Evolutionary conservation across 164 flowering plant species (phyloP).

Genomic region (Magnolia changhungtana): DNA sequence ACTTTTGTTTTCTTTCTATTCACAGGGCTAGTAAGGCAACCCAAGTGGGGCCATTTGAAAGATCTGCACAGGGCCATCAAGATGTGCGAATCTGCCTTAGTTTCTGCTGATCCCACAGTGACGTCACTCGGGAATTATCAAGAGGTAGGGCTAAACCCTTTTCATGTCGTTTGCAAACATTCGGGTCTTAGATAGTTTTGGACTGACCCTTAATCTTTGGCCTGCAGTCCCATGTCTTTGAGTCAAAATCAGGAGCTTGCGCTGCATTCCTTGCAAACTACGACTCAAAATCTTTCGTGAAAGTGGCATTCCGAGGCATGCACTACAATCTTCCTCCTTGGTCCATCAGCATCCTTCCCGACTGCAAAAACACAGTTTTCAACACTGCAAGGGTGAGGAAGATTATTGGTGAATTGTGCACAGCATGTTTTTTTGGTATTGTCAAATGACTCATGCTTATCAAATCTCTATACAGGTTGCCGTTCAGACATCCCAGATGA

Average conservation of each 20-base stretch:
- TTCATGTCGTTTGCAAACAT: neutral
- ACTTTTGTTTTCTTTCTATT: neutral
- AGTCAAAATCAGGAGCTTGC: conserved; percentile 54
- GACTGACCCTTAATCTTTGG: neutral
- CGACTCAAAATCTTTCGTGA: conserved; percentile 40
- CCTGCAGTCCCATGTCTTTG: conserved; percentile 67
- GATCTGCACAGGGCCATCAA: conserved; percentile 83
- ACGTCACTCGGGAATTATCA: conserved; percentile 43
- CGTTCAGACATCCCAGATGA: conserved; percentile 43
- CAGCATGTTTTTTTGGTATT: neutral
- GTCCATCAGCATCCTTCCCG: conserved; percentile 93
- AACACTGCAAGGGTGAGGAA: conserved; percentile 83
- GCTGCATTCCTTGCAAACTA: conserved; percentile 89
- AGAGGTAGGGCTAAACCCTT: conserved; percentile 43
- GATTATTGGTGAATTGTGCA: neutral
- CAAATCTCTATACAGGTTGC: conserved; percentile 38
- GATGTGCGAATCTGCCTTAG: conserved; percentile 72
- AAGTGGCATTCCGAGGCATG: conserved; percentile 43
- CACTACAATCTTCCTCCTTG: conserved; percentile 77
- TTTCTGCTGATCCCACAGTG: conserved; percentile 60
- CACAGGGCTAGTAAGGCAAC: conserved; percentile 65
- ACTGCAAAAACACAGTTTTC: conserved; percentile 70
- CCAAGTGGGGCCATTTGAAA: conserved; percentile 83
- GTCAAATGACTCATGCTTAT: neutral
- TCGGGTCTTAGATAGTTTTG: neutral